phyloP scores from a whole-genome alignment of 805 yeast species.

The Sungouiozyma ichnusensis region DNA sequence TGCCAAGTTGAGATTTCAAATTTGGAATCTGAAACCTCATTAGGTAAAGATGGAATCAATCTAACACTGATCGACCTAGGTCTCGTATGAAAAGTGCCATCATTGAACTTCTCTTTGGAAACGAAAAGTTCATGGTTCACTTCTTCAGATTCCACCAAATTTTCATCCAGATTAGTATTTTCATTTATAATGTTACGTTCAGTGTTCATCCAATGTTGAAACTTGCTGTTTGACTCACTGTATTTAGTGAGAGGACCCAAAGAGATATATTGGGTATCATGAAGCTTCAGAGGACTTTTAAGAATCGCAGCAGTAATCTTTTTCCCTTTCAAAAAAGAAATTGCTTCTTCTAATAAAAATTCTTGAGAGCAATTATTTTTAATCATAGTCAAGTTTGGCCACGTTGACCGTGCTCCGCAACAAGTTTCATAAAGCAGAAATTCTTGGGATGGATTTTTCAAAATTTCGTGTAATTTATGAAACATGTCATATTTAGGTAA shows the following conservation, averaged over 20 bases:
- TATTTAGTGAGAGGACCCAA: not conserved
- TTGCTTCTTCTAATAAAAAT: conserved; percentile 73
- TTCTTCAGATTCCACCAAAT: conserved; percentile 17
- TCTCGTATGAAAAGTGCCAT: conserved; percentile 1
- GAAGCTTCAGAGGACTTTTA: conserved; percentile 23
- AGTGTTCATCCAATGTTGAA: not conserved
- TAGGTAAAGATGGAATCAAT: conserved; percentile 9
- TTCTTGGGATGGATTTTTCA: conserved; percentile 74
- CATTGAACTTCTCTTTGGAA: not conserved
- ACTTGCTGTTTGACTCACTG: conserved; percentile 3
- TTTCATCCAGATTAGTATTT: conserved; percentile 12
- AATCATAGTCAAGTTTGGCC: conserved; percentile 84
- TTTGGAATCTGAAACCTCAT: not conserved
- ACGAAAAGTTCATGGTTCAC: conserved; percentile 13
- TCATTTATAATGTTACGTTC: not conserved
- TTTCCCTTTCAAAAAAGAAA: conserved; percentile 54
- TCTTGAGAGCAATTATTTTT: conserved; percentile 86
- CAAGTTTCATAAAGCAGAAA: conserved; percentile 53
- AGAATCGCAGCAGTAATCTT: conserved; percentile 34
- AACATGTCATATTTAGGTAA: conserved; percentile 59
- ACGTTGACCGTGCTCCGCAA: conserved; percentile 84
- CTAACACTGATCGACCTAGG: conserved; percentile 6
- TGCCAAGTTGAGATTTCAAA: not conserved
- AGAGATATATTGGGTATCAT: conserved; percentile 5
- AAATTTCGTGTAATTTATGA: conserved; percentile 48